Base-by-base conservation (phyloP, 73 alveolate genomes). In the Paramecium primaurelia region DNA sequence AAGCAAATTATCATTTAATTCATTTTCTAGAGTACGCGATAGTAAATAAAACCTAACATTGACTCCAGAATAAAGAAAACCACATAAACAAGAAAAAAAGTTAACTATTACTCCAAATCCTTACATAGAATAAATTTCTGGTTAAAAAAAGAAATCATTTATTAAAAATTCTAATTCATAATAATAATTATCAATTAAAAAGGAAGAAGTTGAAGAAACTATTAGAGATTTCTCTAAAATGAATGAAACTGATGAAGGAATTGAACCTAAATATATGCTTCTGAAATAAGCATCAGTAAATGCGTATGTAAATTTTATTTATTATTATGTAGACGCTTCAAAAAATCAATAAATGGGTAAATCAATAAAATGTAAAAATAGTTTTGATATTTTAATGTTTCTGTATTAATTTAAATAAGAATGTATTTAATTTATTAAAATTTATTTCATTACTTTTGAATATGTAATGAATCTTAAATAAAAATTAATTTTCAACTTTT, bases 181-280 rank as follows among this genome's bases (percentile, higher is more conserved):
- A 10, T 8, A 64, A 64, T 8, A 64, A 64, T 8, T 34, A 26
- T 32, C 84, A 18, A 18, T 54, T 1, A 54, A 54, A 12, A 64
- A 64, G 28, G 51, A 64, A 12, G 84, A 64, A 25, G 84, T 38
- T 1, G 88, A 75, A 38, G 88, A 75, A 75, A 75, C 88, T 75
- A 75, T 75, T 34, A 12, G 40, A 75, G 88, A 75, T n/a, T 75
- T 75, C 60, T 75, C 88, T 75, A 75, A 75, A 75, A 75, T 75
- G 87, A 73, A 73, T 73, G 87, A 73, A 37, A 18, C 38, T 34
- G 64, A 73, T 73, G 87, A 73, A 37, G 59, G 64, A 12, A 40
- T 73, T 0, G 58, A 34, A 32, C 8, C 3, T 12, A 73, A 32
- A 38, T 73, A 73, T 38, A 37, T 73, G 59, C 14, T 73, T 8